These are phyloP conservation scores for Daedaleopsis nitida DNA, from an alignment of 768 basidiomycete genomes.

Conservation along the genomic window DNA sequence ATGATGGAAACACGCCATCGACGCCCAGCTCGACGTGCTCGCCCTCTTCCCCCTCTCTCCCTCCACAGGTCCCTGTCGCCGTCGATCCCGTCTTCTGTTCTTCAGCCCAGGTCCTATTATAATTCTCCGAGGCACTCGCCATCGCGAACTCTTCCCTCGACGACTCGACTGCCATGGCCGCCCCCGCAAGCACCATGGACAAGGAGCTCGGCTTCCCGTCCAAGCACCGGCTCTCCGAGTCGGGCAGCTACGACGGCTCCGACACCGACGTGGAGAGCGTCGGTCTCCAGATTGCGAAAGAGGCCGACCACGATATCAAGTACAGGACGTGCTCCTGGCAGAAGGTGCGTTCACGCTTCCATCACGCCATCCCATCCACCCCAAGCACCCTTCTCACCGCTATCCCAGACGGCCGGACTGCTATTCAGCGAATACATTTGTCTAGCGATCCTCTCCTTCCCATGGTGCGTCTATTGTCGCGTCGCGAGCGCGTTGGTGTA, in stretches of 20 bases:
- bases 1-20: background rate
- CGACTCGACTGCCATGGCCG: too few species aligned
- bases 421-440: constrained; percentile 52
- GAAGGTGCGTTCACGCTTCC: constrained; percentile 34
- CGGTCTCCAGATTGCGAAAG: constrained; percentile 14
- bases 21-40: background rate
- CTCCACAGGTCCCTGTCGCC: background rate
- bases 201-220: background rate
- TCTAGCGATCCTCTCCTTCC: constrained; percentile 37
- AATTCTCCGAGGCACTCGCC: too few species aligned
- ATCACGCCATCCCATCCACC: background rate
- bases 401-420: constrained; percentile 42
- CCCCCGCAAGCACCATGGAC: background rate
- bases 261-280: background rate
- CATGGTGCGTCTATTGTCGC: constrained; percentile 16
- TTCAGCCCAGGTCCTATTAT: too few species aligned
- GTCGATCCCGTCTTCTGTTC: background rate
- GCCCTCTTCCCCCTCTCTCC: background rate
- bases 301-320: constrained; percentile 37
- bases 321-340: constrained; percentile 50
- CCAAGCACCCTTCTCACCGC: background rate
- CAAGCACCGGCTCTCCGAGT: background rate
- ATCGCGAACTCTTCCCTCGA: too few species aligned
- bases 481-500: too few species aligned
- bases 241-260: background rate